Base-by-base conservation (phyloP, 306 rosid species). In the Trifolium pratense region DNA sequence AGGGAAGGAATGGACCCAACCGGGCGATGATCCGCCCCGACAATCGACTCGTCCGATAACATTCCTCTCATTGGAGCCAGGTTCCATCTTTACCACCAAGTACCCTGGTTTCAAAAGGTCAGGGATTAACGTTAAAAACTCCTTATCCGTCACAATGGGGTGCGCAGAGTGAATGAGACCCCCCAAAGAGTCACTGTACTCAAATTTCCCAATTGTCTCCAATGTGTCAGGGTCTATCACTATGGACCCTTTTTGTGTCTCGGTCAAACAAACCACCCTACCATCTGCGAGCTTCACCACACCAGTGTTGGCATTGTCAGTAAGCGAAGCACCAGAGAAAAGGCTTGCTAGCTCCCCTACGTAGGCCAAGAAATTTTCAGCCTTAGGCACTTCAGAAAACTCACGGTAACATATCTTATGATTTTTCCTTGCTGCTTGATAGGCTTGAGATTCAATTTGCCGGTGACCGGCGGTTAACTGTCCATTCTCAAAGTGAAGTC, bases 1-100 rank as follows among this genome's bases (percentile, higher is more conserved):
- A 2, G 97, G 97, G 39, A 94, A 94, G 2, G 97, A 91, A 55
- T 94, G 99, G 10, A 91, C 99, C 99, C 99, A 94, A 20, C 97
- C 96, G 0, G 97, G 89, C 0, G 99, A 73, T 0, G 99, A 94
- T 0, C 97, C 89, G 0, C 84, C 81, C 7, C 85, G 83, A 36
- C 98, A 94, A 31, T 77, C 74, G 1, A 91, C 97, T 72, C 97
- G 79, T 0, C 97, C 95, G 4, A 91, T 88, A 36, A 91, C 90
- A 69, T 76, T 83, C 70, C 99, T 79, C 75, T 91, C 89, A n/a
- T 91, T 94, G 10, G 86, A 78, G 2, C 95, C 91, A 0, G 88
- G 87, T 57, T 82, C 87, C 97, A 94, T 94, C 73, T 90, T 78
- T 39, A 84, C 97, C 39, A 73, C 99, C 57, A 86, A 39, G 78